Percentiles rank a stretch among this genome's conserved stretches.
Evolutionary conservation across 2,329 filamentous ascomycete genomes (phyloP).

Genomic region (Rugonectria rugulosa): DNA sequence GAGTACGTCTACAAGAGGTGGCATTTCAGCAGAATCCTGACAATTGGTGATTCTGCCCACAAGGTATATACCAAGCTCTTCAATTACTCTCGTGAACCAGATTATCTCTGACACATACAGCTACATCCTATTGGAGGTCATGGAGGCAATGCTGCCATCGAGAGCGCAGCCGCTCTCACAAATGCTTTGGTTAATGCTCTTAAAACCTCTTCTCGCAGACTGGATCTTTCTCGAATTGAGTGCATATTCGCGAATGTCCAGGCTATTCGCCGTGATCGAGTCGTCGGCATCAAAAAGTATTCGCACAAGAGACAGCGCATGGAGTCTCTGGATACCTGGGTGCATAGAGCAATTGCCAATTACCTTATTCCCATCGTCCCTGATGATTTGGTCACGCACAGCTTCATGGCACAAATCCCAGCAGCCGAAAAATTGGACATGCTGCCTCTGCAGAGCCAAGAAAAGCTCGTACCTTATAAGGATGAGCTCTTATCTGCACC

Average conservation of each 20-base stretch:
- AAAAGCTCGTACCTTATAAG: neutral
- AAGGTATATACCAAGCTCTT: too few relatives aligned
- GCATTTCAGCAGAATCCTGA: slow-evolving; percentile 48
- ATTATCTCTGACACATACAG: too few relatives aligned
- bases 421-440: slow-evolving; percentile 4
- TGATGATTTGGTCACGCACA: slow-evolving; percentile 2
- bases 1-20: slow-evolving; percentile 50
- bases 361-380: neutral
- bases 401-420: slow-evolving; percentile 10
- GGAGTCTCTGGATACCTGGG: slow-evolving; percentile 4
- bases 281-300: neutral
- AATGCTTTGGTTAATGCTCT: neutral
- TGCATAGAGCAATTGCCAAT: neutral
- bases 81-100: too few relatives aligned
- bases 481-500: neutral
- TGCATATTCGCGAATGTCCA: slow-evolving; percentile 2
- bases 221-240: neutral
- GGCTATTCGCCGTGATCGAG: neutral
- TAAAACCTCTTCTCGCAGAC: neutral
- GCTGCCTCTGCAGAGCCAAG: neutral
- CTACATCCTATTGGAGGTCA: neutral
- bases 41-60: slow-evolving; percentile 51
- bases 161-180: neutral
- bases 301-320: slow-evolving; percentile 12
- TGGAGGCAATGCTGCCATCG: slow-evolving; percentile 4